phyloP scores from a whole-genome alignment of 2,329 filamentous ascomycete species.

The Fusarium nematophilum region DNA sequence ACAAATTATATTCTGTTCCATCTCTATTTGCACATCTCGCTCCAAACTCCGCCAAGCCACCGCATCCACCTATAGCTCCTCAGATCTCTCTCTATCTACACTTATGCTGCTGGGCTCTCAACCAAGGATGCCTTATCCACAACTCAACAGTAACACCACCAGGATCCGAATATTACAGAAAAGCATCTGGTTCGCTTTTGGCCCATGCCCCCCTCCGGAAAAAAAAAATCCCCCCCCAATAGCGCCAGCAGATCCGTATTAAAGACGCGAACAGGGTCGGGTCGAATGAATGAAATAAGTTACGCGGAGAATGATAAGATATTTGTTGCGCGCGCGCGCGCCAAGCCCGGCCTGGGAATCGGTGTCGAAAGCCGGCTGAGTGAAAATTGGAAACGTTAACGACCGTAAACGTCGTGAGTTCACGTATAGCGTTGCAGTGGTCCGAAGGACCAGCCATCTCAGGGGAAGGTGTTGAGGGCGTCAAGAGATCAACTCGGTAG shows the following conservation, averaged over 20 bases:
- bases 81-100: constrained; percentile 29
- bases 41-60: constrained; percentile 29
- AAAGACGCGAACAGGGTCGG: constrained; percentile 19
- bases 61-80: constrained; percentile 18
- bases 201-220: constrained; percentile 24
- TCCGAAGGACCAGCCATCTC: constrained; percentile 2
- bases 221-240: constrained; percentile 31
- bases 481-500: constrained; percentile 12
- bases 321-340: constrained; percentile 4
- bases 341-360: constrained; percentile 13
- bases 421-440: constrained; percentile 17
- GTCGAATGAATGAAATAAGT: constrained; percentile 13
- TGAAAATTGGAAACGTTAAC: constrained; percentile 36
- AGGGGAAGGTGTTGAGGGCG: background rate
- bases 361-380: background rate
- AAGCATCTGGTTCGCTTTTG: constrained; percentile 38
- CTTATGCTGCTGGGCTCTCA: background rate
- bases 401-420: constrained; percentile 33
- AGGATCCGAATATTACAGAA: constrained; percentile 46
- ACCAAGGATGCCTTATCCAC: constrained; percentile 5
- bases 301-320: constrained; percentile 3
- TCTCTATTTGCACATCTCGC: constrained; percentile 18
- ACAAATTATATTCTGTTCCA: constrained; percentile 10
- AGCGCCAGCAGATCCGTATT: constrained; percentile 35
- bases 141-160: constrained; percentile 41